Conservation (phyloP, 2,329 filamentous ascomycete species). For the Diplodia sapinea region DNA sequence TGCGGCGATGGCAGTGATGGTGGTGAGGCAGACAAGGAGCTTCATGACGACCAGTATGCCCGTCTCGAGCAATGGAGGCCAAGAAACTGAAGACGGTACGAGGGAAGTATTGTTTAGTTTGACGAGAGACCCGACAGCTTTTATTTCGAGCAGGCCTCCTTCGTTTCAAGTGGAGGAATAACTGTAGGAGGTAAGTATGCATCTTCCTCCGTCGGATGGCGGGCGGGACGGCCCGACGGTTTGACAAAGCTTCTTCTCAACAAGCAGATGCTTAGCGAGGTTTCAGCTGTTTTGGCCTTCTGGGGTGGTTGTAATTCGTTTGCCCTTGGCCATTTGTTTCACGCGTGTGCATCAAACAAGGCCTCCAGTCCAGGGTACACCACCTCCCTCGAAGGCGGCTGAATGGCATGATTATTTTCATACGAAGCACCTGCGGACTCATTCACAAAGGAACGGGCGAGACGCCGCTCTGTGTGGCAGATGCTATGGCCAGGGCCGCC, state of each 20-base stretch:
- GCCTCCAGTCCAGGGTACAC: background rate
- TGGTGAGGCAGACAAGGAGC: slow-evolving; percentile 12
- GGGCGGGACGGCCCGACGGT: background rate
- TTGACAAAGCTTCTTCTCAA: slow-evolving; percentile 5
- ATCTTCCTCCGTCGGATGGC: background rate
- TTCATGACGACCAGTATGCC: background rate
- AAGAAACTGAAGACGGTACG: background rate
- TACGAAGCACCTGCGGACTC: no score
- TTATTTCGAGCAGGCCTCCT: background rate
- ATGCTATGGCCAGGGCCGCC: no score
- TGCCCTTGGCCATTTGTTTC: background rate
- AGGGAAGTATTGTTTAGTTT: background rate
- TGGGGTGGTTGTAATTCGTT: background rate
- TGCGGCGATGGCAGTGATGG: background rate
- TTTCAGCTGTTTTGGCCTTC: background rate
- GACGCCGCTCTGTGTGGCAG: no score
- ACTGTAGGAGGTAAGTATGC: background rate
- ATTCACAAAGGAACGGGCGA: no score
- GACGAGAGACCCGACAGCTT: background rate
- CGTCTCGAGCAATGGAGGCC: background rate
- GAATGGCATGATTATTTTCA: background rate
- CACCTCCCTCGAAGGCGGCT: background rate
- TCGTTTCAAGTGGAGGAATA: slow-evolving; percentile 13
- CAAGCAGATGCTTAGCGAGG: background rate
- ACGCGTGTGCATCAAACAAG: background rate